phyloP scores from a whole-genome alignment of 495 filamentous ascomycete genomes.

The Cetradonia linearis region DNA sequence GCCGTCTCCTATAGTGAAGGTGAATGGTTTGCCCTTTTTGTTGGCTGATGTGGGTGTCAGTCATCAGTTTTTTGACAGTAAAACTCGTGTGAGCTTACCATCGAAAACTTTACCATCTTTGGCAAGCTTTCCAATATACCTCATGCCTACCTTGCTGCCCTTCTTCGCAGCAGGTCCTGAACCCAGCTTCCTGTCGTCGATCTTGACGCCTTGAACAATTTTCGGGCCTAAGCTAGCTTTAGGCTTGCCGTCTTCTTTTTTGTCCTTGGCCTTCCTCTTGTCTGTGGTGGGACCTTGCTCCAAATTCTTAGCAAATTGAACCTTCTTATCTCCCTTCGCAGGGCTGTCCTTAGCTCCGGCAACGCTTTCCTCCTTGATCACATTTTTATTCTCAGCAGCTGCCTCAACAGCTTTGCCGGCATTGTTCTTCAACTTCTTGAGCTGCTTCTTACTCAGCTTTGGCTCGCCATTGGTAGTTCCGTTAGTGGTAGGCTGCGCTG shows the following conservation, averaged over 20 bases:
- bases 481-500: constrained; percentile 44
- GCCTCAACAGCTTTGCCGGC: constrained; percentile 64
- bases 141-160: constrained; percentile 78
- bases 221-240: constrained; percentile 56
- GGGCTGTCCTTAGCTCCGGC: constrained; percentile 34
- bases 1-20: constrained; percentile 82
- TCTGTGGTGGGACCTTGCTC: constrained; percentile 78
- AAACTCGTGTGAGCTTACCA: constrained; percentile 42
- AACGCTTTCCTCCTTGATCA: constrained; percentile 34
- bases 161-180: constrained; percentile 70
- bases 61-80: background rate
- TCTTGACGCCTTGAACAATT: constrained; percentile 73
- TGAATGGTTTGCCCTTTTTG: constrained; percentile 95
- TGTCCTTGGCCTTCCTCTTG: constrained; percentile 27
- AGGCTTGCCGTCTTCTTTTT: constrained; percentile 41
- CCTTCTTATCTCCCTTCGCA: constrained; percentile 77
- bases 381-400: constrained; percentile 45
- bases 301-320: constrained; percentile 96
- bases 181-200: constrained; percentile 92
- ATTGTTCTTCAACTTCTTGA: constrained; percentile 98
- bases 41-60: constrained; percentile 50
- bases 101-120: constrained; percentile 89
- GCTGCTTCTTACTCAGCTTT: constrained; percentile 85
- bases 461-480: constrained; percentile 50
- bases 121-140: constrained; percentile 88